Conservation (phyloP, 148 eudicot genomes). For the Rhododendron molle region DNA sequence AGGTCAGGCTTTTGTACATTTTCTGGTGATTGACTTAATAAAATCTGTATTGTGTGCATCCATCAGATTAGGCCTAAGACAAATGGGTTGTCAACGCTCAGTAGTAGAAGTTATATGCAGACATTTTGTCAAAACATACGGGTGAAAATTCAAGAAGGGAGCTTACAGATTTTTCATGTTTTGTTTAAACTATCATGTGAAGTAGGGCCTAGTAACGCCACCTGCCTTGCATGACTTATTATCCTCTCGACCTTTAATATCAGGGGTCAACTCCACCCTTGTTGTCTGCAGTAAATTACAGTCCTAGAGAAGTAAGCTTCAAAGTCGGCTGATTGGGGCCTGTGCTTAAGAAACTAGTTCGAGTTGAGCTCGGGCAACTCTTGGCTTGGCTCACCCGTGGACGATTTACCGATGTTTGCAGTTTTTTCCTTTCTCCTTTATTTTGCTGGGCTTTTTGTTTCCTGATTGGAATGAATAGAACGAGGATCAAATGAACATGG, state of each 20-base stretch:
- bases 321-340: neutral
- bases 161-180: neutral
- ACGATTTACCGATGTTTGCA: neutral
- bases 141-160: neutral
- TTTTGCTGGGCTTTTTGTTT: neutral
- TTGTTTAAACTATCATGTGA: neutral
- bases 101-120: neutral
- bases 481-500: neutral
- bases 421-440: too few relatives aligned
- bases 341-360: neutral
- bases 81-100: neutral
- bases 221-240: neutral
- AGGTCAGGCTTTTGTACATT: neutral
- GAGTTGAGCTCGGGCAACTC: neutral
- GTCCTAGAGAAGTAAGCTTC: neutral
- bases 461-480: neutral
- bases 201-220: neutral
- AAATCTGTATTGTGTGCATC: neutral
- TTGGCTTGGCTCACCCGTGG: neutral
- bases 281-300: neutral
- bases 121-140: neutral
- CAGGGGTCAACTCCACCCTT: neutral
- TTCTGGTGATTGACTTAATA: neutral
- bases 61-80: neutral
- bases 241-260: neutral